These are phyloP conservation scores for Lasiodiplodia hormozganensis DNA, from an alignment of 2,329 filamentous ascomycete genomes.

Conservation along the genomic window DNA sequence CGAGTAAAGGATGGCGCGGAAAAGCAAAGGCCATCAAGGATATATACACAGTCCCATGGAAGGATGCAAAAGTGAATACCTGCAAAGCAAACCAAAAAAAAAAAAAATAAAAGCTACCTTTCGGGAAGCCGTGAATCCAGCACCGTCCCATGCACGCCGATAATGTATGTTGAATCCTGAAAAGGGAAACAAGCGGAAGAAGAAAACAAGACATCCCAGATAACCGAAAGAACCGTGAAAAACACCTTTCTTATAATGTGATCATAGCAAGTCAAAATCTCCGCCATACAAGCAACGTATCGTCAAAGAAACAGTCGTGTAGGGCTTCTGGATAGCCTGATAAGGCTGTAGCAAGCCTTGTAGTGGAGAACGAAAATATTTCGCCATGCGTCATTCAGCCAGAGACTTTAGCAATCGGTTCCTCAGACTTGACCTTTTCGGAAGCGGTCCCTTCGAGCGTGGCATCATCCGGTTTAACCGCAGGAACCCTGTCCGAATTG, in stretches of 20 bases:
- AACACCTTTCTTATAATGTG: conserved; percentile 15
- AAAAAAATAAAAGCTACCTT: neutral
- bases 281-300: neutral
- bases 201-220: neutral
- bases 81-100: conserved; percentile 1
- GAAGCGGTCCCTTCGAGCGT: neutral
- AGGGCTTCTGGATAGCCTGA: neutral
- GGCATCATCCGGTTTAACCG: conserved; percentile 7
- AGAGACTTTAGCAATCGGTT: conserved; percentile 33
- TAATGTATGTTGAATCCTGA: conserved; percentile 16
- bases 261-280: neutral
- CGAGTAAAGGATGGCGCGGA: neutral
- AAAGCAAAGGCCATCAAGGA: conserved; percentile 17
- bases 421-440: conserved; percentile 35
- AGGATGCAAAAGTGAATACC: neutral
- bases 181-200: neutral
- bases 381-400: conserved; percentile 29
- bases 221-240: conserved; percentile 4
- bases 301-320: neutral
- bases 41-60: conserved; percentile 21
- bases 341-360: neutral
- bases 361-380: neutral
- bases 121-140: neutral
- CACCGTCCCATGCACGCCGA: conserved; percentile 20
- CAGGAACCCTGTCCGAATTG: neutral